These are phyloP conservation scores for Eucalyptus coolabah DNA, from an alignment of 345 rosid species.

Conservation along the genomic window DNA sequence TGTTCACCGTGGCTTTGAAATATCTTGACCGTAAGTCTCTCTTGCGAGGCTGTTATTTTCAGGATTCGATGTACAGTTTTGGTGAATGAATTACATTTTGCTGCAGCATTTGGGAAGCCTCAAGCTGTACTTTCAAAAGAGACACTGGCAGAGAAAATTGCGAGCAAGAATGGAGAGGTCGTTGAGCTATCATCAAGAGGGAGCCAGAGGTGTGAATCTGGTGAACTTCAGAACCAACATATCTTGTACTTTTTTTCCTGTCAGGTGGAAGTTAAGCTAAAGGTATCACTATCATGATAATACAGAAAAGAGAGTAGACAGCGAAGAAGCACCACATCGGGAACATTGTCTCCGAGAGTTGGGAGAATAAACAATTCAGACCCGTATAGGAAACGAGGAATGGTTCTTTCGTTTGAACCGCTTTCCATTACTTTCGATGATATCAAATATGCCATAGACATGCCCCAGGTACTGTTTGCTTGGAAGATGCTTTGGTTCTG, in stretches of 20 bases:
- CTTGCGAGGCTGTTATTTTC: background rate
- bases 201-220: conserved; percentile 3
- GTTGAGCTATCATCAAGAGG: conserved; percentile 18
- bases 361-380: conserved; percentile 3
- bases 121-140: conserved; percentile 38
- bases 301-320: conserved; percentile 17
- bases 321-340: conserved; percentile 6
- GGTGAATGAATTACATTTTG: background rate
- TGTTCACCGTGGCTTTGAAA: conserved; percentile 50
- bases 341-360: conserved; percentile 16
- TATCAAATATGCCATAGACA: conserved; percentile 44
- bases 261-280: background rate
- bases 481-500: background rate
- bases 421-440: conserved; percentile 42
- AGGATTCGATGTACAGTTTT: background rate
- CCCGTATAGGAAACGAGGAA: conserved; percentile 23
- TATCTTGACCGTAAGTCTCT: conserved; percentile 60
- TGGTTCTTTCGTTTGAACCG: conserved; percentile 55
- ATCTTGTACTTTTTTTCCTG: background rate
- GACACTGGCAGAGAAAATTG: conserved; percentile 21
- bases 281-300: background rate
- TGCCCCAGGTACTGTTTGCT: background rate
- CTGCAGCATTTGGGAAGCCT: conserved; percentile 53
- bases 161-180: conserved; percentile 3
- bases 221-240: conserved; percentile 11